Evolutionary conservation across 352 stramenopile genomes (phyloP), one percentile per base, ranked within the genome.

Genomic region (Phytophthora agathidicida): DNA sequence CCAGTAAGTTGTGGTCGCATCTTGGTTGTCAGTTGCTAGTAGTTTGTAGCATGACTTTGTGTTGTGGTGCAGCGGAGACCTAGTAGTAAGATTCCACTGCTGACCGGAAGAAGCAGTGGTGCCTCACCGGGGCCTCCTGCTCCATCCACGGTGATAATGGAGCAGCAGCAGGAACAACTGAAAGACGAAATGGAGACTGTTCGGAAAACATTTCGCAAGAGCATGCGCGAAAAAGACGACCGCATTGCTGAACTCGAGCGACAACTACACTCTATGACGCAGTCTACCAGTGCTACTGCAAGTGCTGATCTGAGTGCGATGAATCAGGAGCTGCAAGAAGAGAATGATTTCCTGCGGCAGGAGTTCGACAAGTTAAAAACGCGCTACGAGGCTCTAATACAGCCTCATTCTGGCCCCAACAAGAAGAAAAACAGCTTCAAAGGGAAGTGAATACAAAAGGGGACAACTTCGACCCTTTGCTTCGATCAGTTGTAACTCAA

Each of bases 291-390:
- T 30, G 5, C 30, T 50, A 17, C 7, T 30, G 19, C n/a, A 16
- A 24, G 60, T 38, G 17, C 33, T 30, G 39, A 65, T 20, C 22
- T 20, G 2, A 56, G 51, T 14, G 60, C 5, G 4, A 50, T 75
- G 31, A 54, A 33, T 16, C 66, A 75, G 30, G 73, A 86, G 20
- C 45, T 88, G 9, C 57, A 84, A 31, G 76, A 89, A 28, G 80
- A 93, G 31, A 93, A 93, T 45, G 45, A 73, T 26, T 90, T 83
- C 27, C 41, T 93, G 22, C 72, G 80, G 4, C 67, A 83, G 17
- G 79, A 91, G 33, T 88, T 91, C 50, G 72, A 88, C 39, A 81
- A 77, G 24, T 68, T 92, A 30, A 88, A 88, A 55, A 63, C 61
- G 5, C 73, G 75, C 24, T 91, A 90, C 64, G 80, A 92, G 36